Base-by-base conservation (phyloP, 129 eudicot species). In the Rutidosis leptorrhynchoides region DNA sequence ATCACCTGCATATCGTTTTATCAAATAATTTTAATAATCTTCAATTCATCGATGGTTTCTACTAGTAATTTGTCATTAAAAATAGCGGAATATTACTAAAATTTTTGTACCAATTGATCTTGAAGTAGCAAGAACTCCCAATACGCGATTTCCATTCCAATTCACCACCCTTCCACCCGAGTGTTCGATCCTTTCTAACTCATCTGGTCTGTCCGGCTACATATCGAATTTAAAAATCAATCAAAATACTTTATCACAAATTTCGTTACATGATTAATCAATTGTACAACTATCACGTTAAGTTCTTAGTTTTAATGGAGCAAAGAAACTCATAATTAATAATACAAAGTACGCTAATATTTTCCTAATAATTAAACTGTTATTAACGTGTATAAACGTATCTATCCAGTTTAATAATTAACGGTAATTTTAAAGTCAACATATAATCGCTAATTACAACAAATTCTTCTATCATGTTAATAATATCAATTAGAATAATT, bases 161-260 rank as follows among this genome's bases (percentile, higher is more conserved):
- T 90, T 67, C 27, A 90, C 48, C 24, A 90, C 78, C 16, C 54
- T 79, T 58, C 97, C 97, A 10, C 97, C 95, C 0, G 82, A 80
- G 7, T 64, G 82, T 80, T 90, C 89, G 16, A 87, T 75, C 62
- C 97, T 84, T 69, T 82, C 75, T 42, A 45, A 45, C 81, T 90
- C 97, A 69, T 90, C 92, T 0, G 85, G 85, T 65, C 92, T 74
- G 42, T 87, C 87, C 1, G 95, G 87, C 97, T 90, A 74, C 58
- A 72, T 19, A 37, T 61, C 3, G 1, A 28, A 62, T 23, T 8
- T 15, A 25, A 23, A 51, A 3, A 29, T 11, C 2, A 27, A 6
- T 60, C 3, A 7, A n/a, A 54, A 62, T 16, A 59, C 20, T 7
- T n/a, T 29, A 23, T 23, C 17, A 12, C 8, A 14, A 53, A 6